A percentile compares a stretch with the other conserved stretches of the same genome.
phyloP scores from a whole-genome alignment of 2,329 filamentous ascomycete species.

The Aspergillus aculeatus region DNA sequence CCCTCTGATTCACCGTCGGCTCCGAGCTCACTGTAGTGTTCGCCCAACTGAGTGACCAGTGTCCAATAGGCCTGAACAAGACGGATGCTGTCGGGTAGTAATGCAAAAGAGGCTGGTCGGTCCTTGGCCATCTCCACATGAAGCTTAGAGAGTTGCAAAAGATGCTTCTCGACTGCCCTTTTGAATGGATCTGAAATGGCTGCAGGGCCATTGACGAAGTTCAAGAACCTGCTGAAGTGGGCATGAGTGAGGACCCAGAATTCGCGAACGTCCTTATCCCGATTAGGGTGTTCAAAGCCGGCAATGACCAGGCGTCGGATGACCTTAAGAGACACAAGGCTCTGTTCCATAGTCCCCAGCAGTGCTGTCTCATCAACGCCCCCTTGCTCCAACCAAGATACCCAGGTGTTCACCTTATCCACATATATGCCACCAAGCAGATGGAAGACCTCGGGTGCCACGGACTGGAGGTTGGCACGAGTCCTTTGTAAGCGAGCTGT shows the following conservation, averaged over 20 bases:
- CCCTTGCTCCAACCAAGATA: slow-evolving; percentile 57
- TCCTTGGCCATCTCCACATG: slow-evolving; percentile 80
- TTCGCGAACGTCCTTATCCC: slow-evolving; percentile 70
- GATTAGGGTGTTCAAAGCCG: slow-evolving; percentile 81
- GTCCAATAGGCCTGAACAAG: slow-evolving; percentile 84
- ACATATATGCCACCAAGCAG: slow-evolving; percentile 76
- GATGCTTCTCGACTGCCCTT: slow-evolving; percentile 74
- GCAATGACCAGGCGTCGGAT: slow-evolving; percentile 74
- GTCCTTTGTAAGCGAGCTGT: slow-evolving; percentile 74
- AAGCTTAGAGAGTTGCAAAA: slow-evolving; percentile 86
- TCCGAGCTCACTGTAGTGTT: slow-evolving; percentile 55
- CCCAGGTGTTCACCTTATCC: slow-evolving; percentile 69
- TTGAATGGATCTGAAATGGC: slow-evolving; percentile 55
- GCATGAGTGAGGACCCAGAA: slow-evolving; percentile 78
- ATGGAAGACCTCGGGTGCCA: slow-evolving; percentile 80
- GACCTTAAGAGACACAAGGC: slow-evolving; percentile 73
- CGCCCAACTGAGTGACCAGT: slow-evolving; percentile 72
- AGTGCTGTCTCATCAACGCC: slow-evolving; percentile 60
- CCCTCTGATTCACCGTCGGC: slow-evolving; percentile 49
- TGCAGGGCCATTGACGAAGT: slow-evolving; percentile 59
- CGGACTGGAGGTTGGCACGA: slow-evolving; percentile 71
- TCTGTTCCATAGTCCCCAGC: slow-evolving; percentile 69
- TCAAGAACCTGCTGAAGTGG: slow-evolving; percentile 75
- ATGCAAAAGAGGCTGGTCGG: slow-evolving; percentile 78
- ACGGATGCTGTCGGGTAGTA: slow-evolving; percentile 74